These are phyloP conservation scores for Sporothrix humicola DNA, from an alignment of 2,329 filamentous ascomycete species.

Conservation along the genomic window DNA sequence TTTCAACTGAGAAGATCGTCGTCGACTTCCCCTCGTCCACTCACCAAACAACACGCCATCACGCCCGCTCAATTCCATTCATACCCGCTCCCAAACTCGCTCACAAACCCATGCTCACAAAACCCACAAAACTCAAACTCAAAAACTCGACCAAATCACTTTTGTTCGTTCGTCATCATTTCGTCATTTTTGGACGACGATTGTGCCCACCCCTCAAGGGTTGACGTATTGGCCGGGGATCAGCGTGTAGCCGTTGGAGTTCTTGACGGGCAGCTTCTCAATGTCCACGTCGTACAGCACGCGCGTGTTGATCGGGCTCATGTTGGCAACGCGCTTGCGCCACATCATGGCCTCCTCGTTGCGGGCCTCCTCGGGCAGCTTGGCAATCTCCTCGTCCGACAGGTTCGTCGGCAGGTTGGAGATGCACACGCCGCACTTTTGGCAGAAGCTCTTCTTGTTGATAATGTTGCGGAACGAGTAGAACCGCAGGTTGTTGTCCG, in stretches of 20 bases:
- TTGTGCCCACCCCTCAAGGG: constrained; percentile 42
- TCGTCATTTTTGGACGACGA: not conserved
- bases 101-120: constrained; percentile 20
- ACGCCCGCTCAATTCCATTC: too few species aligned
- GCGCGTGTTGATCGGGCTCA: constrained; percentile 49
- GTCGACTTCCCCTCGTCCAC: not conserved
- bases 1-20: not conserved
- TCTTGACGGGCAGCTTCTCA: constrained; percentile 37
- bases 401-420: constrained; percentile 43
- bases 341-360: constrained; percentile 12
- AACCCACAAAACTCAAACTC: not conserved
- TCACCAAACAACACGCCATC: not conserved
- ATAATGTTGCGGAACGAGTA: constrained; percentile 48
- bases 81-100: not conserved
- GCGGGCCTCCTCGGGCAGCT: constrained; percentile 42
- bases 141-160: constrained; percentile 13
- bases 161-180: constrained; percentile 1
- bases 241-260: constrained; percentile 42
- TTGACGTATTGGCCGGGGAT: constrained; percentile 49
- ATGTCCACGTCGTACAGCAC: constrained; percentile 49
- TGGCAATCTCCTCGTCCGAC: constrained; percentile 47
- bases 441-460: constrained; percentile 55
- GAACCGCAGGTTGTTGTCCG: constrained; percentile 48
- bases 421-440: constrained; percentile 54
- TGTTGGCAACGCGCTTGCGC: constrained; percentile 34